These are phyloP conservation scores for Grosmannia huntii DNA, from an alignment of 2,329 filamentous ascomycete species.

Conservation along the genomic window DNA sequence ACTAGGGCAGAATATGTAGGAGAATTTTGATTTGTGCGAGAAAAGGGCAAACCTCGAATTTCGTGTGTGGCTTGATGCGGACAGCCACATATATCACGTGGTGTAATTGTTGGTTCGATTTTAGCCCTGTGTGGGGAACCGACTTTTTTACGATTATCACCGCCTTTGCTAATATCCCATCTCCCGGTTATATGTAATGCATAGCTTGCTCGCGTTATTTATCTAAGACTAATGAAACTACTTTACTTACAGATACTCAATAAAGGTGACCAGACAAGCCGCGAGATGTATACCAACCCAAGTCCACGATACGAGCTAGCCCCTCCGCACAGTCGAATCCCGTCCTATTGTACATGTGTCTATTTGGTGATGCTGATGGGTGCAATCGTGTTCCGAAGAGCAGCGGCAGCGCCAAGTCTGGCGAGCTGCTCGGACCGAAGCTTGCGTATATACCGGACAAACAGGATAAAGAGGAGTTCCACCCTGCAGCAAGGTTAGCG, in stretches of 20 bases:
- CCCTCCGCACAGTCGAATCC: not conserved
- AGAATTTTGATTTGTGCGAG: slow-evolving; percentile 15
- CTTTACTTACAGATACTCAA: not conserved
- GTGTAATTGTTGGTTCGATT: no score
- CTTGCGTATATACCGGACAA: slow-evolving; percentile 70
- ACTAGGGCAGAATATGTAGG: slow-evolving; percentile 5
- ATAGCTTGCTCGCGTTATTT: not conserved
- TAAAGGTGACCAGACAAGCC: not conserved
- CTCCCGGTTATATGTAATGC: not conserved
- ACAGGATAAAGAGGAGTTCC: slow-evolving; percentile 74
- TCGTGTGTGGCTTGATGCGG: slow-evolving; percentile 4
- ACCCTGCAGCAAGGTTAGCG: slow-evolving; percentile 39
- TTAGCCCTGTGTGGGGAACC: not conserved
- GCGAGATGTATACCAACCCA: not conserved
- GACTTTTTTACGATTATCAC: not conserved
- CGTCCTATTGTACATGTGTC: not conserved
- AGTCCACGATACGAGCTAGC: not conserved
- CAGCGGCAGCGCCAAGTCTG: slow-evolving; percentile 50
- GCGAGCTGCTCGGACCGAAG: slow-evolving; percentile 57
- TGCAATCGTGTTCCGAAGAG: slow-evolving; percentile 31
- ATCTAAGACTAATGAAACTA: not conserved
- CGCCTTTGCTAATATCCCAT: not conserved
- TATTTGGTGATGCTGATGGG: slow-evolving; percentile 19
- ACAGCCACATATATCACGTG: slow-evolving; percentile 4
- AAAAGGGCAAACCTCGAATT: slow-evolving; percentile 9